Percentiles rank a stretch among this genome's conserved stretches.
These are phyloP conservation scores for Mycena alexandri DNA, from an alignment of 768 basidiomycete genomes.

Conservation along the genomic window DNA sequence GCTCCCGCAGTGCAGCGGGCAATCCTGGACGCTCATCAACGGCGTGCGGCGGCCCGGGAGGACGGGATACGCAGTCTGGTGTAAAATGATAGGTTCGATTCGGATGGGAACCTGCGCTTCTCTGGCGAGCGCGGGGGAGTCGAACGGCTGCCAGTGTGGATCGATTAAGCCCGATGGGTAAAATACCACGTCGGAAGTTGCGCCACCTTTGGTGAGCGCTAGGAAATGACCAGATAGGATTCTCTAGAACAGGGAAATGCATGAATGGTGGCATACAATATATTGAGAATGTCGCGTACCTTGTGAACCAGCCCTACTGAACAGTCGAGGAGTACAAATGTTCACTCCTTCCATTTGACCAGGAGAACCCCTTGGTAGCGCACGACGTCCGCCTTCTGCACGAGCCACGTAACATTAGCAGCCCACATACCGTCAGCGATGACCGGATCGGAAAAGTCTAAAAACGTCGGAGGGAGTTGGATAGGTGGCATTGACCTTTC, in stretches of 20 bases:
- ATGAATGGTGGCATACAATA: background rate
- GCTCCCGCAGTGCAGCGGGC: constrained; percentile 21
- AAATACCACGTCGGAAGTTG: constrained; percentile 9
- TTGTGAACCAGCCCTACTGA: background rate
- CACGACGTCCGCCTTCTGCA: no score
- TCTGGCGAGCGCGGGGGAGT: constrained; percentile 8
- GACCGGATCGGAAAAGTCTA: constrained; percentile 14
- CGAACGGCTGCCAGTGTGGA: constrained; percentile 17
- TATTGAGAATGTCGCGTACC: background rate
- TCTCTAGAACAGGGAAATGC: background rate
- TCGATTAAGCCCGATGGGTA: constrained; percentile 17
- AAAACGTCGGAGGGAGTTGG: constrained; percentile 17
- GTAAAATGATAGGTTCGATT: constrained; percentile 9
- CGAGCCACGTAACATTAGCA: no score
- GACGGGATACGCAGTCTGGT: constrained; percentile 19
- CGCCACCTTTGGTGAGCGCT: constrained; percentile 14
- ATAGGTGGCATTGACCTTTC: constrained; percentile 15
- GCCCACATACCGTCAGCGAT: constrained; percentile 16
- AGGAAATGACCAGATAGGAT: constrained; percentile 18
- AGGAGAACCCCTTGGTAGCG: background rate
- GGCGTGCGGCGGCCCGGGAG: constrained; percentile 24
- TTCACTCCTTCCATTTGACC: constrained; percentile 1
- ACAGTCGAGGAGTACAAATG: background rate
- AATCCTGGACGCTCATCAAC: constrained; percentile 22
- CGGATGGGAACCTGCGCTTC: background rate